Base-by-base conservation (phyloP, 352 stramenopile species). In the Phytopythium mirpurense region DNA sequence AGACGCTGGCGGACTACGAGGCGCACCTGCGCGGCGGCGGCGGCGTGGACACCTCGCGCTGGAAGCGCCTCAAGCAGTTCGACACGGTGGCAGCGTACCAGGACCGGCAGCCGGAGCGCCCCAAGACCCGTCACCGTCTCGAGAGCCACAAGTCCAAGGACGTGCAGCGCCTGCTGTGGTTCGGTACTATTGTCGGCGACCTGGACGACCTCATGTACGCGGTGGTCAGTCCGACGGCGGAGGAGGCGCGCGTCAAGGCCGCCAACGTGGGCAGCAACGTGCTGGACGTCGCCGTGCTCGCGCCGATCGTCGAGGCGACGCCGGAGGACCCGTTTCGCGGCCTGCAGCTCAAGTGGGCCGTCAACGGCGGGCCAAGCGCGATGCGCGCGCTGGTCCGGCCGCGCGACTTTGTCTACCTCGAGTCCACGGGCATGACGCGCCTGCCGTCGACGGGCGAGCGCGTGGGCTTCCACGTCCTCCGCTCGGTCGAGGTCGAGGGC, bases 391-490 rank as follows among this genome's bases (percentile, higher is more conserved):
- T 83, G 44, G 68, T 83, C 55, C 73, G 73, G 19, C 70, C 59
- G 23, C 70, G 74, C 36, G 74, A 86, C 57, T 79, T 82, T 53
- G 70, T 86, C 10, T 83, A 72, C 37, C 43, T 83, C 53, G 72
- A 86, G 47, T 68, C 70, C 12, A 81, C 68, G 19, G 74, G 74
- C 1, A 67, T 82, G 51, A 67, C 67, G 5, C 47, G 47, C 47
- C 54, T 50, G 9, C 53, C 56, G 0, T 63, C 64, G 3, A 83
- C 64, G 10, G 70, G 70, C 37, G 71, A 87, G 43, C 60, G 61
- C 42, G 52, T 84, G 14, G 76, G 68, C 9, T 78, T 63, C 55
- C 62, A 70, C 36, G 52, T 78, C 16, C 32, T 74, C 26, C 68
- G 74, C 45, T 68, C 62, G 3, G 47, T 78, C 38, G 51, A 57